A percentile compares a stretch with the other conserved stretches of the same genome.
phyloP scores from a whole-genome alignment of 2,329 filamentous ascomycete genomes.

The Diaporthe eres region DNA sequence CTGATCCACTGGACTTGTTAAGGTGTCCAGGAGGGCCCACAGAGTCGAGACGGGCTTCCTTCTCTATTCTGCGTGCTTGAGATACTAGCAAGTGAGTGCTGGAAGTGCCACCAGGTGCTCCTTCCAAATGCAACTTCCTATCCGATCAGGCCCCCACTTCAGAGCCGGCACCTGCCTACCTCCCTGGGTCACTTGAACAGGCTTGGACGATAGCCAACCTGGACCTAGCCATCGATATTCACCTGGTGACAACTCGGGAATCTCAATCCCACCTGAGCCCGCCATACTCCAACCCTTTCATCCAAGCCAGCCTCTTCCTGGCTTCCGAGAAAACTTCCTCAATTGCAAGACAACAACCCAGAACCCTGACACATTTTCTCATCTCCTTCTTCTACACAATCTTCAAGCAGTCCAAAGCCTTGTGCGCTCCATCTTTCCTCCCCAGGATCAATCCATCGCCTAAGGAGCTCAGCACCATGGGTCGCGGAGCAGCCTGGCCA shows the following conservation, averaged over 20 bases:
- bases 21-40: neutral
- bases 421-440: neutral
- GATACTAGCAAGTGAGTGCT: neutral
- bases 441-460: neutral
- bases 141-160: neutral
- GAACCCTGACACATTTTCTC: neutral
- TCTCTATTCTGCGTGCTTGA: neutral
- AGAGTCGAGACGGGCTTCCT: no score
- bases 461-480: conserved; percentile 22
- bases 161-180: neutral
- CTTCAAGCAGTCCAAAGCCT: neutral
- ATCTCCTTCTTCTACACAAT: neutral
- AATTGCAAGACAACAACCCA: neutral
- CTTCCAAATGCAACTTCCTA: neutral
- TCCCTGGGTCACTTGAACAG: neutral
- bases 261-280: neutral
- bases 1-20: neutral
- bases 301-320: neutral
- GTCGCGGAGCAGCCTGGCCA: conserved; percentile 45
- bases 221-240: neutral
- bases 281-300: neutral
- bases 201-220: neutral
- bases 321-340: neutral
- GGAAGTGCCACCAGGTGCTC: neutral
- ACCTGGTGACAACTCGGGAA: neutral